Evolutionary conservation across 2,329 filamentous ascomycete species (phyloP).

Genomic region (Talaromyces funiculosus): DNA sequence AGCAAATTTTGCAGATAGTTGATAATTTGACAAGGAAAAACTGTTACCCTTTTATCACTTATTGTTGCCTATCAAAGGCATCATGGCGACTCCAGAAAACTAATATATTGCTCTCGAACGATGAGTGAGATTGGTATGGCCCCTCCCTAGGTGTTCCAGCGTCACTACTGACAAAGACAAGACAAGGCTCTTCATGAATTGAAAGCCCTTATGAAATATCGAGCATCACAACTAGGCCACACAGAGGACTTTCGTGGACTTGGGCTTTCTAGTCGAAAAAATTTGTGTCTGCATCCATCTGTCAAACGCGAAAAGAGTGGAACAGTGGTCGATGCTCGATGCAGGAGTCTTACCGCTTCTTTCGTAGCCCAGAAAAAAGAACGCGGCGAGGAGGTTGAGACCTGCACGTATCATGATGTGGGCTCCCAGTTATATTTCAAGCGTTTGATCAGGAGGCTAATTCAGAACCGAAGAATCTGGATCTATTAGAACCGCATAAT

Average conservation of each 20-base stretch:
- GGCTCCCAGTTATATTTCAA: slow-evolving; percentile 20
- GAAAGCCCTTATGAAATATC: slow-evolving; percentile 91
- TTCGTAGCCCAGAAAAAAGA: slow-evolving; percentile 99
- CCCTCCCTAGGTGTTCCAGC: too few species aligned
- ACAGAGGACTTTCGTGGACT: slow-evolving; percentile 90
- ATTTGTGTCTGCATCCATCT: slow-evolving; percentile 89
- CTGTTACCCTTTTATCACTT: slow-evolving; percentile 85
- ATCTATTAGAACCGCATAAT: slow-evolving; percentile 90
- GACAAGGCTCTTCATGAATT: slow-evolving; percentile 93
- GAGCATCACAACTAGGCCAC: slow-evolving; percentile 77
- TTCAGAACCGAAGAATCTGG: slow-evolving; percentile 62
- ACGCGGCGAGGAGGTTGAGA: slow-evolving; percentile 83
- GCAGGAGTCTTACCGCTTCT: slow-evolving; percentile 87
- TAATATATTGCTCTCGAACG: slow-evolving; percentile 98
- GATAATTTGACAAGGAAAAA: slow-evolving; percentile 52
- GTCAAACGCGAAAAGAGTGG: slow-evolving; percentile 97
- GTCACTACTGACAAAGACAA: slow-evolving; percentile 4
- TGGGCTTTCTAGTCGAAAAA: slow-evolving; percentile 92
- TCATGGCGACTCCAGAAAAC: slow-evolving; percentile 86
- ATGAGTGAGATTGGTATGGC: slow-evolving; percentile 79
- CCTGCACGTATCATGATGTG: slow-evolving; percentile 93
- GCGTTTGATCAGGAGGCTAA: slow-evolving; percentile 18
- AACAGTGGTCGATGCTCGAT: slow-evolving; percentile 87
- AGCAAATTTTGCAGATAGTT: neutral
- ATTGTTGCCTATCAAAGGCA: slow-evolving; percentile 96